A percentile compares a stretch with the other conserved stretches of the same genome.
Evolutionary conservation across 495 filamentous ascomycete species (phyloP).

Genomic region (Durotheca rogersii): DNA sequence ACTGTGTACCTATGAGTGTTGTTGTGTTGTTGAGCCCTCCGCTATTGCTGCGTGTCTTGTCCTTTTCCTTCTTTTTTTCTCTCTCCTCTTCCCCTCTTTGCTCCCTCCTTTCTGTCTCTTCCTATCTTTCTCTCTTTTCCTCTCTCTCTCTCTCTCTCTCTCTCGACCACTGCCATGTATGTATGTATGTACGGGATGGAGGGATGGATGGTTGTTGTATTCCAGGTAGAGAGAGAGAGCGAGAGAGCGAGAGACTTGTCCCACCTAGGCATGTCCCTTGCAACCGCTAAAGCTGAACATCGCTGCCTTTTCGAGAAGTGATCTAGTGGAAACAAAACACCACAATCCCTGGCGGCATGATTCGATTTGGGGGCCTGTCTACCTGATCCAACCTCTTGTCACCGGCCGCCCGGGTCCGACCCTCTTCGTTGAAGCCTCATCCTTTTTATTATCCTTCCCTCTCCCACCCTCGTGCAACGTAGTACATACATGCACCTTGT

Average conservation of each 20-base stretch:
- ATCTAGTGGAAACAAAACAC: constrained; percentile 1
- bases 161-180: too few relatives aligned
- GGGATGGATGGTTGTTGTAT: too few relatives aligned
- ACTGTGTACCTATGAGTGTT: too few relatives aligned
- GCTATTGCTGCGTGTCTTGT: too few relatives aligned
- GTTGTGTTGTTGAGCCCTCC: too few relatives aligned
- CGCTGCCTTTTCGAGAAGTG: constrained; percentile 14
- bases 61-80: too few relatives aligned
- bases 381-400: constrained; percentile 14
- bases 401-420: constrained; percentile 21
- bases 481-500: background rate
- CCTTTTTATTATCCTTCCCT: background rate
- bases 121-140: background rate
- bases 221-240: too few relatives aligned
- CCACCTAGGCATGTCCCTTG: constrained; percentile 23
- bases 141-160: background rate
- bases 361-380: constrained; percentile 4
- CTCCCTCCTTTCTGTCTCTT: background rate
- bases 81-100: too few relatives aligned
- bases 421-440: constrained; percentile 9
- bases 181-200: too few relatives aligned
- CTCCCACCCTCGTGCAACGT: background rate
- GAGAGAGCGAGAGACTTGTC: too few relatives aligned
- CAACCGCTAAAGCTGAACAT: background rate
- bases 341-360: constrained; percentile 11